Base-by-base conservation (phyloP, 495 filamentous ascomycete genomes). In the Tuber calosporum region DNA sequence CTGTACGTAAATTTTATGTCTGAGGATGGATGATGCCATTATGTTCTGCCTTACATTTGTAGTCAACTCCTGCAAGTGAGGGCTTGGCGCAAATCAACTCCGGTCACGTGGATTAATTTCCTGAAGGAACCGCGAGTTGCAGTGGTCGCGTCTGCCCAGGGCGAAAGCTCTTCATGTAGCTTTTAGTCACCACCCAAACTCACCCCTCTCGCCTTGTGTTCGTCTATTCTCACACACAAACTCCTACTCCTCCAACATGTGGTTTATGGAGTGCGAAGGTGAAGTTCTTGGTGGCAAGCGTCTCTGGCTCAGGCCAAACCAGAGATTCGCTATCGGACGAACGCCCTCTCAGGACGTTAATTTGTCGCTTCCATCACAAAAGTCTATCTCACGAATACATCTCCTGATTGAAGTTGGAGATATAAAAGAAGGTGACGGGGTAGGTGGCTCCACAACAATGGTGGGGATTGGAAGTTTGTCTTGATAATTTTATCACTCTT, bases 301-400 rank as follows among this genome's bases (percentile, higher is more conserved):
- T 77, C 85, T 93, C 74, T 96, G 92, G 92, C 86, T 96, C 75
- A 89, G 90, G 40, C 92, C 92, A 3, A 92, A 92, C 37, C 92
- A 91, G 82, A 88, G 86, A 76, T 94, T 93, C 83, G 87, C 94
- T 34, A 91, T 94, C 77, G 92, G 92, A 71, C 86, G 92, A 69
- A 82, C 82, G 84, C 86, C 76, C 82, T 83, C 69, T 80, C 84
- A 42, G 82, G 26, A 71, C 30, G 74, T 83, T 79, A 88, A 82
- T 41, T 84, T 86, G 83, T 87, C 79, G 80, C 89, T 89, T 82
- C 82, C 70, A 86, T 92, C 83, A 69, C 85, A 93, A 72, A 90
- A 91, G 74, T 89, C 89, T 8, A 89, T 99, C 69, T 99, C 95
- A n/a, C 87, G 94, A 41, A 90, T 94, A 75, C 95, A 99, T 82